Conservation (phyloP, 1,284 basidiomycete genomes). For the Hymenochaete sp. region DNA sequence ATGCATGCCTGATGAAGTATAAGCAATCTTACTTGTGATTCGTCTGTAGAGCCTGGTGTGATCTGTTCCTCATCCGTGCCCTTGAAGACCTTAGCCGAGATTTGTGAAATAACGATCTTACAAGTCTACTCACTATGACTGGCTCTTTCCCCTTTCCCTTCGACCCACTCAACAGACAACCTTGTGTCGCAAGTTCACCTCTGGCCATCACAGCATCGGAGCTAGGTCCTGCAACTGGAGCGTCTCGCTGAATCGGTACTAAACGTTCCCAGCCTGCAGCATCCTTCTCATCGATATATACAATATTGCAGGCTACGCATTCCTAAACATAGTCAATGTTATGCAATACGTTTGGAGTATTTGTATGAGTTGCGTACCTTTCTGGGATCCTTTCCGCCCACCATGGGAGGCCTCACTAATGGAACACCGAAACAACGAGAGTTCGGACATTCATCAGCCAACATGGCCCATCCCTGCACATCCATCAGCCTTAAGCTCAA, state of each 20-base stretch:
- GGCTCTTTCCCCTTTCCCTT: too few relatives aligned
- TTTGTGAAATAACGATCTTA: too few relatives aligned
- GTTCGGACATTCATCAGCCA: slow-evolving; percentile 72
- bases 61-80: too few relatives aligned
- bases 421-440: slow-evolving; percentile 61
- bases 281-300: slow-evolving; percentile 50
- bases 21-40: too few relatives aligned
- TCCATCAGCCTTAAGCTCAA: neutral
- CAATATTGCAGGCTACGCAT: slow-evolving; percentile 63
- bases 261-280: slow-evolving; percentile 42
- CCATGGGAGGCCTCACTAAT: slow-evolving; percentile 62
- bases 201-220: too few relatives aligned
- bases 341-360: neutral
- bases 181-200: too few relatives aligned
- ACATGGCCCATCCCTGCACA: slow-evolving; percentile 64
- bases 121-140: too few relatives aligned
- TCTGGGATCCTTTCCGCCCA: slow-evolving; percentile 49
- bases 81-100: too few relatives aligned
- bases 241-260: slow-evolving; percentile 26
- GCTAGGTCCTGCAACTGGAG: neutral
- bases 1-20: too few relatives aligned
- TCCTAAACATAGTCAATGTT: slow-evolving; percentile 38
- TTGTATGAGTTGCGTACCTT: slow-evolving; percentile 38
- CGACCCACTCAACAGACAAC: too few relatives aligned
- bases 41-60: too few relatives aligned